Evolutionary conservation across 371 early-diverging fungal genomes (phyloP).

Genomic region (Mortierella sp.): DNA sequence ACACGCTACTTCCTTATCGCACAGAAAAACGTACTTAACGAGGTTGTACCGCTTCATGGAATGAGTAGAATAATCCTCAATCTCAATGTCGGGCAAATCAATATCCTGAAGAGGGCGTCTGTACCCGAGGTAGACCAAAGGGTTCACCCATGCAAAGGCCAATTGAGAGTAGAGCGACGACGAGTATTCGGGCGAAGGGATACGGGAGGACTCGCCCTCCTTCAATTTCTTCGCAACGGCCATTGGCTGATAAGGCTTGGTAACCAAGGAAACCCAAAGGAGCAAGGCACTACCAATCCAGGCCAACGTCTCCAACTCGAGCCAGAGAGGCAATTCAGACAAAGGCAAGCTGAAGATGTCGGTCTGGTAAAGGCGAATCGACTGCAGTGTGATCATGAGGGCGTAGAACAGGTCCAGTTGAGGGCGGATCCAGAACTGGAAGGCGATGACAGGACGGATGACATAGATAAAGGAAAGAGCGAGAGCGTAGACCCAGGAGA

Average conservation of each 20-base stretch:
- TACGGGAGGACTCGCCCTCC: constrained; percentile 45
- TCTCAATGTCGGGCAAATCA: constrained; percentile 62
- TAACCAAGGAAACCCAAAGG: constrained; percentile 39
- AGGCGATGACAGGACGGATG: constrained; percentile 26
- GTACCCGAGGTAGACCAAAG: constrained; percentile 67
- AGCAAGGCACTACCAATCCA: constrained; percentile 25
- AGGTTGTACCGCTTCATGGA: constrained; percentile 37
- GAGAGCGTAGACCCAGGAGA: constrained; percentile 43
- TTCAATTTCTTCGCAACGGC: constrained; percentile 16
- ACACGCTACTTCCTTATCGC: not conserved
- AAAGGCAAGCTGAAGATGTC: constrained; percentile 12
- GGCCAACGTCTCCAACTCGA: constrained; percentile 29
- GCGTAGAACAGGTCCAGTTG: constrained; percentile 50
- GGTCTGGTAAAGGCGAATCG: constrained; percentile 16
- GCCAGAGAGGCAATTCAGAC: constrained; percentile 31
- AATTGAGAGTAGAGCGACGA: constrained; percentile 67
- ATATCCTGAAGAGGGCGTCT: constrained; percentile 63
- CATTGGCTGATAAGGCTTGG: constrained; percentile 34
- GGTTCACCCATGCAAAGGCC: constrained; percentile 68
- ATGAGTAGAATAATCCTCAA: constrained; percentile 23
- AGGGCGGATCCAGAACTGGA: constrained; percentile 52
- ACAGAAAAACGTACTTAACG: constrained; percentile 33
- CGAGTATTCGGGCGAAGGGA: constrained; percentile 64
- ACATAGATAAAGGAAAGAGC: constrained; percentile 31
- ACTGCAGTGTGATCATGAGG: constrained; percentile 18